Evolutionary conservation across 495 filamentous ascomycete genomes (phyloP).

Genomic region (Mytilinidion resinicola): DNA sequence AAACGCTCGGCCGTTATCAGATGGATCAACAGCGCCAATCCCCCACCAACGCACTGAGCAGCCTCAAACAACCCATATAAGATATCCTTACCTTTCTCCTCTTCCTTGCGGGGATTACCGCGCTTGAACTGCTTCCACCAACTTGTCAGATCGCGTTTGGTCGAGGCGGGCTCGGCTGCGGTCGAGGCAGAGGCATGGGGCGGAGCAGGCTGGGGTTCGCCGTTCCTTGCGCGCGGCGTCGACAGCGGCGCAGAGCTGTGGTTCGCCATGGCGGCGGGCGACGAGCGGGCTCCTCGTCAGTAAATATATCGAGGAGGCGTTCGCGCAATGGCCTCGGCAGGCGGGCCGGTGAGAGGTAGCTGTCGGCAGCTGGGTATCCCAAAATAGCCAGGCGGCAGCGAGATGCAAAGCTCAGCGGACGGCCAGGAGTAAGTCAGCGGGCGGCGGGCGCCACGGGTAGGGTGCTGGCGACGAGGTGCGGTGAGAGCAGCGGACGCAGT

Average conservation of each 20-base stretch:
- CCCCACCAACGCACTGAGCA: not conserved
- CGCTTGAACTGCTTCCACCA: slow-evolving; percentile 92
- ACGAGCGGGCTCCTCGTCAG: slow-evolving; percentile 3
- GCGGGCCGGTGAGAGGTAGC: not conserved
- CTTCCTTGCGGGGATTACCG: slow-evolving; percentile 60
- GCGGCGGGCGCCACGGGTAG: not conserved
- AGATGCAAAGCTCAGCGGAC: not conserved
- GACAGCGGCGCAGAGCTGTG: slow-evolving; percentile 13
- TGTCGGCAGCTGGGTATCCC: slow-evolving; percentile 6
- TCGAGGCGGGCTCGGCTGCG: slow-evolving; percentile 45
- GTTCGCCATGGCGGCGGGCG: slow-evolving; percentile 21
- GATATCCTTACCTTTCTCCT: slow-evolving; percentile 57
- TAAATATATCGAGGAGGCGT: not conserved
- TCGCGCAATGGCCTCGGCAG: slow-evolving; percentile 4
- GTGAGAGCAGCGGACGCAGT: not conserved
- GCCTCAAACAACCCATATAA: not conserved
- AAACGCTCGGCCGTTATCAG: not conserved
- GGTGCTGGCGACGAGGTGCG: not conserved
- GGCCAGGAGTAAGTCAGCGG: not conserved
- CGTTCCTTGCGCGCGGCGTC: slow-evolving; percentile 19
- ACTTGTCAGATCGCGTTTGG: slow-evolving; percentile 72
- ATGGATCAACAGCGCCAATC: not conserved
- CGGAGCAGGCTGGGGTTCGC: slow-evolving; percentile 25
- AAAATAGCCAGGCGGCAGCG: slow-evolving; percentile 19
- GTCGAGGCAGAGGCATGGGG: slow-evolving; percentile 24